Base-by-base conservation (phyloP, 1,284 basidiomycete genomes). In the Ustilago sp. region DNA sequence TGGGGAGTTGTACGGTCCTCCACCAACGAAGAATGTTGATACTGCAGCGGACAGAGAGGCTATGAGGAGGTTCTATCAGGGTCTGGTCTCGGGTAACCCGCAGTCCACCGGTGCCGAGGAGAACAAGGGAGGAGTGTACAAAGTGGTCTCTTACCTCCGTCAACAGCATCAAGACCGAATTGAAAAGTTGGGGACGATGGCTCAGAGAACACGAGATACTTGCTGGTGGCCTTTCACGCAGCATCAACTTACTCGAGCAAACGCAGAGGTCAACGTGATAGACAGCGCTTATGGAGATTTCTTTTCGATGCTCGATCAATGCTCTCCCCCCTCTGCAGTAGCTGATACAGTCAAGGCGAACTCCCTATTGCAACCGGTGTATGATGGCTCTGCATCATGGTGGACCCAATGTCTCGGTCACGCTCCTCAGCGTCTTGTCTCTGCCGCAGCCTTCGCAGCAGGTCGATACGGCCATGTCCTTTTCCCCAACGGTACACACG, bases 171-270 rank as follows among this genome's bases (percentile, higher is more conserved):
- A 83, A 0, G 79, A 85, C 36, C 89, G 95, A 11, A 86, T 97
- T 8, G 83, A 88, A 2, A 90, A 93, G 51, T 89, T 98, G 4
- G 88, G 90, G 51, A 90, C 91, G 0, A 93, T 97, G 91, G 91
- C 94, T 1, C 87, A 88, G 13, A 89, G 95, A 35, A 92, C 94
- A 0, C 87, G 93, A 55, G 89, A 94, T 59, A 89, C 89, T 0
- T 89, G 97, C 62, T 98, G 96, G 96, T 99, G 95, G 94, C 96
- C 96, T 0, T 98, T 98, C 85, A 94, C 95, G 1, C 96, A 99
- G 84, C 96, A 99, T 47, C 61, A 65, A n/a, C 77, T 83, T 7
- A 75, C 82, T 5, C 63, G 66, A 39, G 56, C 67, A 12, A 68
- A 79, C 11, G 19, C 58, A 1, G 80, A 85, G 39, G 83, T 85